A percentile compares a stretch with the other conserved stretches of the same genome.
phyloP scores from a whole-genome alignment of 2,329 filamentous ascomycete species.

The Hypoxylon sp. region DNA sequence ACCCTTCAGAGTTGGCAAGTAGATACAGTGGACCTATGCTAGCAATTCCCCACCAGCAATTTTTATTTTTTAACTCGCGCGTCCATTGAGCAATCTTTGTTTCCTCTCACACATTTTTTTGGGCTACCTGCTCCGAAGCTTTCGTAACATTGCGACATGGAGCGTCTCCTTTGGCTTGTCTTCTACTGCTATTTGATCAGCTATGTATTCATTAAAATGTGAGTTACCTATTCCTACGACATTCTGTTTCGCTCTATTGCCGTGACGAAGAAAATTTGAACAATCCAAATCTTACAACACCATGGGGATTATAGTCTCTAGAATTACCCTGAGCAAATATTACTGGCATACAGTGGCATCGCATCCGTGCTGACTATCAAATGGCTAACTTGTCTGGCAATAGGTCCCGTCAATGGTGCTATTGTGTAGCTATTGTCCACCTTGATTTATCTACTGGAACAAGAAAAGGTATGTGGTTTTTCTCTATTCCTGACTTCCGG shows the following conservation, averaged over 20 bases:
- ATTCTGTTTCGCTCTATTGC: conserved; percentile 46
- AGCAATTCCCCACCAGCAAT: conserved; percentile 34
- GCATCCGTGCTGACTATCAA: neutral
- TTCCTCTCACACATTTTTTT: conserved; percentile 6
- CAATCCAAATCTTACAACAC: conserved; percentile 73
- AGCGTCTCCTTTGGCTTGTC: conserved; percentile 1
- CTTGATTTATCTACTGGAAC: conserved; percentile 6
- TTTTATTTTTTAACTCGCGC: conserved; percentile 25
- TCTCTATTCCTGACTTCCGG: conserved; percentile 22
- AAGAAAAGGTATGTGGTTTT: conserved; percentile 63
- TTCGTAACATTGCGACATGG: neutral
- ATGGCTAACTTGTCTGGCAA: conserved; percentile 36
- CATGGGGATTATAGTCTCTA: conserved; percentile 68
- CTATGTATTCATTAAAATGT: conserved; percentile 16
- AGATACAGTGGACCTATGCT: neutral
- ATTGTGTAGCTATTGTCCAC: neutral
- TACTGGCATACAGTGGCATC: conserved; percentile 2
- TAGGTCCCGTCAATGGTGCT: conserved; percentile 15
- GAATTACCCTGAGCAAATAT: conserved; percentile 68
- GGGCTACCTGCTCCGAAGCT: conserved; percentile 7
- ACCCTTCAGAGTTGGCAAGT: conserved; percentile 18
- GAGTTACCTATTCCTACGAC: conserved; percentile 4
- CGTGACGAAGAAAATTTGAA: conserved; percentile 63
- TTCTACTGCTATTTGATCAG: neutral
- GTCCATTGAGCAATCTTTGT: conserved; percentile 17